Base-by-base conservation (phyloP, 2,329 filamentous ascomycete species). In the Bretziella fagacearum region DNA sequence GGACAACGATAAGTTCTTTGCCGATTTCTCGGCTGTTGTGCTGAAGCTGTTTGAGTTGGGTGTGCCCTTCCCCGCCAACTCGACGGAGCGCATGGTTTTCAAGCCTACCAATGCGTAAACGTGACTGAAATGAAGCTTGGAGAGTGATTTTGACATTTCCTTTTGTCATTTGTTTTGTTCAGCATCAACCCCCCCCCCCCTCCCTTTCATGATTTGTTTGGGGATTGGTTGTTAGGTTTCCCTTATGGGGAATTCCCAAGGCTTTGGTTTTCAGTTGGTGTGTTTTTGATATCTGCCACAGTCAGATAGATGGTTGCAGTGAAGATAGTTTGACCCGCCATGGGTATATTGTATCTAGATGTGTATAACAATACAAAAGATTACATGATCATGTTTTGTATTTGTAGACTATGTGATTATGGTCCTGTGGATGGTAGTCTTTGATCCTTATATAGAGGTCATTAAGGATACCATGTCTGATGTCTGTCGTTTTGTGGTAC, bases 1-100 rank as follows among this genome's bases (percentile, higher is more conserved):
- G 70, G 84, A 94, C 65, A 84, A 84, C 63, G 82, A 86, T 48
- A 69, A 69, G 44, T 98, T 95, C 75, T 96, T 96, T 75, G 80
- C 81, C 64, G 89, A 96, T 62, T 98, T 96, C 63, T 70, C 79
- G 10, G 73, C 77, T 32, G 86, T 81, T 44, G 70, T 89, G 49
- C 65, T 74, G 56, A 89, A 81, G 69, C 74, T 98, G 42, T 89
- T 96, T 56, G 89, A 96, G 73, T 77, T 95, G 11, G 89, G 89
- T 57, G 89, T 96, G 51, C 87, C 89, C 29, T 96, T 95, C 62
- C 63, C 76, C 56, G 73, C 74, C 62, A 71, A 72, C 56, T 63
- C 64, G 11, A 70, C 60, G 54, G 55, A 61, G 57, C 60, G 69
- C 58, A 80, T 69, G 63, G 69, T 65, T 55, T 76, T 89, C 67